Evolutionary conservation across 2,329 filamentous ascomycete genomes (phyloP).

Genomic region (Xylaria sp.): DNA sequence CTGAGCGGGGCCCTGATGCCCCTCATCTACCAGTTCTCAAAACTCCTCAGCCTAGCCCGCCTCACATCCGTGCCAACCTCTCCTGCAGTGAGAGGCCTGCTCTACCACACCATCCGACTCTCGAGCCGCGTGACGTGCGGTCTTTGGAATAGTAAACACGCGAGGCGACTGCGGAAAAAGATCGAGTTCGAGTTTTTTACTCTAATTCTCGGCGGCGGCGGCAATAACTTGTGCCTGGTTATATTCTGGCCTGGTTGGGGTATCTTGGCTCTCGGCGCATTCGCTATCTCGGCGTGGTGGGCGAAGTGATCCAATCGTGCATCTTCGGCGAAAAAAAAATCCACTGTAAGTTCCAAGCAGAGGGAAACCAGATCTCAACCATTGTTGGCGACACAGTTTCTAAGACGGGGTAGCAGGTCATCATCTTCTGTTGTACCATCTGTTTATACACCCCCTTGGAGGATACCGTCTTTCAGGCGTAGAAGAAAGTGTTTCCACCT

Average conservation of each 20-base stretch:
- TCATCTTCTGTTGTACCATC: neutral
- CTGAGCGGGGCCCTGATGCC: slow-evolving; percentile 31
- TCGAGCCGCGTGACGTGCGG: slow-evolving; percentile 9
- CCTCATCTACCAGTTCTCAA: slow-evolving; percentile 30
- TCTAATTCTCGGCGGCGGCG: slow-evolving; percentile 45
- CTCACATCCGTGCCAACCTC: slow-evolving; percentile 30
- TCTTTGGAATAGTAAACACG: slow-evolving; percentile 35
- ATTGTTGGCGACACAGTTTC: neutral
- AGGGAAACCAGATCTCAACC: neutral
- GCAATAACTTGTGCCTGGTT: slow-evolving; percentile 44
- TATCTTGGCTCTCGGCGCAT: slow-evolving; percentile 37
- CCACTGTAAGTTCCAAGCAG: neutral
- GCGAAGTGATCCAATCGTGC: slow-evolving; percentile 26
- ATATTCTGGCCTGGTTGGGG: slow-evolving; percentile 56
- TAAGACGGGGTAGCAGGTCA: neutral
- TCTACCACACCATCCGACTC: slow-evolving; percentile 4
- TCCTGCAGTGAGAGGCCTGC: slow-evolving; percentile 25
- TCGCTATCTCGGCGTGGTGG: slow-evolving; percentile 32
- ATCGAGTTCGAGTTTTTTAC: slow-evolving; percentile 49
- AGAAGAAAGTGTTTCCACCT: slow-evolving; percentile 92
- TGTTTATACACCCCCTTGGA: neutral
- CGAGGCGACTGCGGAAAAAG: slow-evolving; percentile 39
- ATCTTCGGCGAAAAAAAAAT: neutral
- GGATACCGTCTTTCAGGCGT: slow-evolving; percentile 42
- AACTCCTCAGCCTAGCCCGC: slow-evolving; percentile 28